These are phyloP conservation scores for Spatholobus suberectus DNA, from an alignment of 306 rosid genomes.

Conservation along the genomic window DNA sequence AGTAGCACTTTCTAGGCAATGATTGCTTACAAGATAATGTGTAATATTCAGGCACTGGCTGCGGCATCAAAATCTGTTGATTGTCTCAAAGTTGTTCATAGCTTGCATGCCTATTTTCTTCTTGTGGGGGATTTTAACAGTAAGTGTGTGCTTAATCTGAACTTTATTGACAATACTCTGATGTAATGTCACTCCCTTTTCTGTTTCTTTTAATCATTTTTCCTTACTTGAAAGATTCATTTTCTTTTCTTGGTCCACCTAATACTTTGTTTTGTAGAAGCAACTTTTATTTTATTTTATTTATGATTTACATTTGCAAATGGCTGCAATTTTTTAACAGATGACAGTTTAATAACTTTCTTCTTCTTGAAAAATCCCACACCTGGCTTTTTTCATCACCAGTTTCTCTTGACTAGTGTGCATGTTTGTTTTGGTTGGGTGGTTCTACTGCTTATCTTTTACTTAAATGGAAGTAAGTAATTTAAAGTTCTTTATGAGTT, in stretches of 20 bases:
- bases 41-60: conserved; percentile 81
- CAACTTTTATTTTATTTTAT: conserved; percentile 3
- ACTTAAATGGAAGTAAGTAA: neutral
- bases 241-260: conserved; percentile 27
- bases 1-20: conserved; percentile 24
- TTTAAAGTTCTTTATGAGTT: neutral
- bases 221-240: conserved; percentile 19
- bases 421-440: conserved; percentile 26
- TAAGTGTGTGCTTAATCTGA: conserved; percentile 57
- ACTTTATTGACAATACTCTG: conserved; percentile 28
- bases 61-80: conserved; percentile 98
- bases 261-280: conserved; percentile 2
- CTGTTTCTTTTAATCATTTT: neutral
- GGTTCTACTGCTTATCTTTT: conserved; percentile 15
- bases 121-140: conserved; percentile 85
- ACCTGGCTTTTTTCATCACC: conserved; percentile 3
- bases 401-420: conserved; percentile 8
- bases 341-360: conserved; percentile 9
- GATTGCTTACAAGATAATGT: conserved; percentile 37
- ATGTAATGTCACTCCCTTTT: neutral
- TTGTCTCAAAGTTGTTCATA: conserved; percentile 83
- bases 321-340: neutral
- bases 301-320: conserved; percentile 20
- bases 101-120: conserved; percentile 91
- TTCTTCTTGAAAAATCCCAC: conserved; percentile 26